Percentiles rank a stretch among this genome's conserved stretches.
Evolutionary conservation across 208 protist species (phyloP).

Genomic region (Trypanosoma avium): DNA sequence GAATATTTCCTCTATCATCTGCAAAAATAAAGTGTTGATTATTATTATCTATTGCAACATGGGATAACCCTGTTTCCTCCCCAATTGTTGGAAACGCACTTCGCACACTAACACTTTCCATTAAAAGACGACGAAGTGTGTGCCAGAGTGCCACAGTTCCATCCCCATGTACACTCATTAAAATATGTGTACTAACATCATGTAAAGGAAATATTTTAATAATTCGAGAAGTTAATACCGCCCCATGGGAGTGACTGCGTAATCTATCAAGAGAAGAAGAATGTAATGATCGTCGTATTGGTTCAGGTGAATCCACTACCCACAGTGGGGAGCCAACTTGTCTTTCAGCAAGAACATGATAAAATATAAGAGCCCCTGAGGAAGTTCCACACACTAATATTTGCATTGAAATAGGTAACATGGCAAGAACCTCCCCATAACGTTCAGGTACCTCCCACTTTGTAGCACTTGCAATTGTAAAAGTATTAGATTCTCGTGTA

Average conservation of each 20-base stretch:
- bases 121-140: slow-evolving; percentile 54
- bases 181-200: slow-evolving; percentile 38
- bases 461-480: slow-evolving; percentile 55
- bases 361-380: slow-evolving; percentile 72
- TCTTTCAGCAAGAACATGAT: slow-evolving; percentile 67
- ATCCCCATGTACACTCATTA: slow-evolving; percentile 70
- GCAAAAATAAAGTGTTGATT: slow-evolving; percentile 55
- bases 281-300: not conserved
- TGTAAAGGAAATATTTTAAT: slow-evolving; percentile 46
- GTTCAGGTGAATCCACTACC: slow-evolving; percentile 37
- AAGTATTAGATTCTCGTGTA: slow-evolving; percentile 53
- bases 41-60: slow-evolving; percentile 25
- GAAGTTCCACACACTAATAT: slow-evolving; percentile 69
- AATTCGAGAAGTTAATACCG: slow-evolving; percentile 36
- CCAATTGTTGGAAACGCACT: slow-evolving; percentile 29
- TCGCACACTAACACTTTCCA: slow-evolving; percentile 58
- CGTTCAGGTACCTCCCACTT: slow-evolving; percentile 46
- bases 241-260: slow-evolving; percentile 3
- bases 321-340: slow-evolving; percentile 77
- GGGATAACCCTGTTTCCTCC: slow-evolving; percentile 21
- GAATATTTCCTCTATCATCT: slow-evolving; percentile 68
- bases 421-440: slow-evolving; percentile 52
- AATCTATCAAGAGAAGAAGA: not conserved
- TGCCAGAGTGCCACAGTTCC: slow-evolving; percentile 82
- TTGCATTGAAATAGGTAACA: slow-evolving; percentile 57